phyloP scores from a whole-genome alignment of 2,329 filamentous ascomycete species.

The Byssothecium circinans region DNA sequence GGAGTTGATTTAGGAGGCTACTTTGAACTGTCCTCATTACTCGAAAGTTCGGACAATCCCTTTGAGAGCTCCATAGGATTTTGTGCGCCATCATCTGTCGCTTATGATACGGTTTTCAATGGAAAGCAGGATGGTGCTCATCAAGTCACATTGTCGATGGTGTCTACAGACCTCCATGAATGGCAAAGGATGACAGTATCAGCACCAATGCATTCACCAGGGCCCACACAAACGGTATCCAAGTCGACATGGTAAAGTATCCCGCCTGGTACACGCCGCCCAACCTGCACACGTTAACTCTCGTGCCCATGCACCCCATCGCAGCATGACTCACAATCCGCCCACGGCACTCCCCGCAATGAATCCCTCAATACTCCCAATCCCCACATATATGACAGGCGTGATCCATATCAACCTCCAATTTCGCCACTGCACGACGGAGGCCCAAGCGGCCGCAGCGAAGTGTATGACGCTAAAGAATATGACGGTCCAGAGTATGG shows the following conservation, averaged over 20 bases:
- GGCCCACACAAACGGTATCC: conserved; percentile 89
- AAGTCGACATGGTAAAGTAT: conserved; percentile 89
- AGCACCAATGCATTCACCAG: conserved; percentile 80
- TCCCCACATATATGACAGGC: conserved; percentile 68
- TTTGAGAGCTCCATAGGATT: conserved; percentile 13
- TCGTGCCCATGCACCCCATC: neutral
- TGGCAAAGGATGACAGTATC: conserved; percentile 87
- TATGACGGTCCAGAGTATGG: conserved; percentile 81
- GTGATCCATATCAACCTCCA: conserved; percentile 68
- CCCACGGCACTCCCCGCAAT: conserved; percentile 82
- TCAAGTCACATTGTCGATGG: too few relatives aligned
- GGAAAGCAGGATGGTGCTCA: too few relatives aligned
- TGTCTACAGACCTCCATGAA: conserved; percentile 77
- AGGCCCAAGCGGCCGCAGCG: conserved; percentile 69
- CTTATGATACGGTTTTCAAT: neutral
- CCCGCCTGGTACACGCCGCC: conserved; percentile 80
- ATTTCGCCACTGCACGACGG: conserved; percentile 66
- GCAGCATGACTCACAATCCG: conserved; percentile 63
- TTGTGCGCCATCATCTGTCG: neutral
- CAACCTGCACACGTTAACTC: conserved; percentile 54
- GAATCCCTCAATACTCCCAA: conserved; percentile 75
- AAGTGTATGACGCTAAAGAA: conserved; percentile 76
- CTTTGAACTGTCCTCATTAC: conserved; percentile 16
- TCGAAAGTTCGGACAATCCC: conserved; percentile 11
- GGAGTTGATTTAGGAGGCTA: conserved; percentile 11